Evolutionary conservation across 352 stramenopile species (phyloP).

Genomic region (Pythium biforme): DNA sequence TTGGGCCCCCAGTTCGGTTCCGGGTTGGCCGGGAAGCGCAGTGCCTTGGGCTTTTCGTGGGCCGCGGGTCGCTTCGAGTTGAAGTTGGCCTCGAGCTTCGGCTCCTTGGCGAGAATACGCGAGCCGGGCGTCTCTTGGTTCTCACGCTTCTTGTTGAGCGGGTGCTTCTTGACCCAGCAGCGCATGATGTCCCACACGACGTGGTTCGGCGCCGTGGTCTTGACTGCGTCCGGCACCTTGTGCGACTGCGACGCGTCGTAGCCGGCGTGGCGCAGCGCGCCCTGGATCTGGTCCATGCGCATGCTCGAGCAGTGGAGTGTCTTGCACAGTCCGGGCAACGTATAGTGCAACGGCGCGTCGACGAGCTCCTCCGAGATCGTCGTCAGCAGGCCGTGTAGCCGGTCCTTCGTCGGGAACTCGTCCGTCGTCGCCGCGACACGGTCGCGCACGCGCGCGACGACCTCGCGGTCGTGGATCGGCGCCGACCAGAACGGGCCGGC

Average conservation of each 20-base stretch:
- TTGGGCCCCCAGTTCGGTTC: slow-evolving; percentile 97
- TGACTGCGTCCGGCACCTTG: slow-evolving; percentile 97
- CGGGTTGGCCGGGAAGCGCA: slow-evolving; percentile 94
- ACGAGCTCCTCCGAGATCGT: slow-evolving; percentile 94
- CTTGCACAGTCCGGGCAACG: slow-evolving; percentile 91
- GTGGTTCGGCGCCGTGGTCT: slow-evolving; percentile 97
- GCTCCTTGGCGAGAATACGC: slow-evolving; percentile 87
- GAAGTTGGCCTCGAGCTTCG: slow-evolving; percentile 85
- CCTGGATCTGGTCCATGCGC: slow-evolving; percentile 92
- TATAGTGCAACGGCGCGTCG: slow-evolving; percentile 97
- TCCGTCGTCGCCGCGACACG: slow-evolving; percentile 72
- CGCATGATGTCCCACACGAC: slow-evolving; percentile 99
- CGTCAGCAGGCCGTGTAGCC: slow-evolving; percentile 94
- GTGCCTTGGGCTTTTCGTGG: slow-evolving; percentile 88
- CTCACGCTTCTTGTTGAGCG: slow-evolving; percentile 88
- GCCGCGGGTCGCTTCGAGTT: slow-evolving; percentile 56
- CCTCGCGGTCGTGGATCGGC: slow-evolving; percentile 93
- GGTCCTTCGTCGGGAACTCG: slow-evolving; percentile 91
- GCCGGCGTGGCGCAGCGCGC: slow-evolving; percentile 94
- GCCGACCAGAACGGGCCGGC: slow-evolving; percentile 97
- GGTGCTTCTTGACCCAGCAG: slow-evolving; percentile 95
- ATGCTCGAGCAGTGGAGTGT: slow-evolving; percentile 93
- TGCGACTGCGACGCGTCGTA: slow-evolving; percentile 98
- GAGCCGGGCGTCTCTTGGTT: slow-evolving; percentile 68
- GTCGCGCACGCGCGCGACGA: slow-evolving; percentile 82